Percentiles rank a stretch among this genome's conserved stretches.
Conservation (phyloP, 352 stramenopile genomes). For the Phytophthora cryptogea region DNA sequence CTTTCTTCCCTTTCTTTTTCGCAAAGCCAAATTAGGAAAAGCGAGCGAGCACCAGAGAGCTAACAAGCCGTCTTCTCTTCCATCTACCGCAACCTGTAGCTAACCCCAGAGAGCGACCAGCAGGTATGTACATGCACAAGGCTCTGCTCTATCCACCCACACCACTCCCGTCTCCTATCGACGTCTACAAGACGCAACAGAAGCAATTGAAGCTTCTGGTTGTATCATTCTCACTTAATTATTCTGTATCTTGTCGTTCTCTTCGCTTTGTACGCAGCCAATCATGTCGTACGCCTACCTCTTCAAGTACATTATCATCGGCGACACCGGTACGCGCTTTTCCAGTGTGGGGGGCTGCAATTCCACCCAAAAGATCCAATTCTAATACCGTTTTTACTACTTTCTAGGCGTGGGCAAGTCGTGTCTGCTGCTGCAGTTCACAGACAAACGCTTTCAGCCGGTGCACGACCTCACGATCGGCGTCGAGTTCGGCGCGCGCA, state of each 20-base stretch:
- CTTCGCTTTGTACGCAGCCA: neutral
- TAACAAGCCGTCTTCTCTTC: constrained; percentile 2
- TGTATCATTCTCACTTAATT: neutral
- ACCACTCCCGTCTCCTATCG: neutral
- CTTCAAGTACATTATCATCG: constrained; percentile 99
- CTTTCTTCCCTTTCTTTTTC: constrained; percentile 32
- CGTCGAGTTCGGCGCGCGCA: constrained; percentile 98
- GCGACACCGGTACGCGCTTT: constrained; percentile 91
- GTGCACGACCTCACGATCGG: constrained; percentile 99
- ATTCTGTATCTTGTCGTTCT: neutral
- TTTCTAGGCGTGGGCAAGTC: constrained; percentile 98
- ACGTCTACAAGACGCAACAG: constrained; percentile 6
- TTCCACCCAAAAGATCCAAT: constrained; percentile 1
- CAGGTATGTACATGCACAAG: constrained; percentile 18
- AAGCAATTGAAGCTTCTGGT: constrained; percentile 3
- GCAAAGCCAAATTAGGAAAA: constrained; percentile 26
- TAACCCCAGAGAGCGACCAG: constrained; percentile 3
- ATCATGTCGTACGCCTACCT: constrained; percentile 96
- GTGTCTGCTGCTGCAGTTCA: constrained; percentile 99
- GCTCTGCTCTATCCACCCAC: neutral
- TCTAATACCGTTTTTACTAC: constrained; percentile 9
- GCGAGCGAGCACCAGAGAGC: neutral
- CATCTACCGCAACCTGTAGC: constrained; percentile 11
- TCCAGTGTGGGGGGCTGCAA: neutral
- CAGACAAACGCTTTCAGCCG: constrained; percentile 99